Evolutionary conservation across 805 yeast genomes (phyloP), one percentile per base, ranked within the genome.

Genomic region (Limtongia smithiae): DNA sequence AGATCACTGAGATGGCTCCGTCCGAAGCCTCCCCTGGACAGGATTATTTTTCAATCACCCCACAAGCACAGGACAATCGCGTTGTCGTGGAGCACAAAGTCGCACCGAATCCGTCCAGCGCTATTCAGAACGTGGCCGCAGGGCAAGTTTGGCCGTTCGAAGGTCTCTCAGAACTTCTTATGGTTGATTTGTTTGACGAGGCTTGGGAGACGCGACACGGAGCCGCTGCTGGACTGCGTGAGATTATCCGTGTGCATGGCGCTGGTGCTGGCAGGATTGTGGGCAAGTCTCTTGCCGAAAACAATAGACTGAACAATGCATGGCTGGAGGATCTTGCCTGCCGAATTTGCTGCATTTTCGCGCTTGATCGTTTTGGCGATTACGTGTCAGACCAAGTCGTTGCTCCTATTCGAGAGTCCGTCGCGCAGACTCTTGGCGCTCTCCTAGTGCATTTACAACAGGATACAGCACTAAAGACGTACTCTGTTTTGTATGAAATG

Each of bases 181-280:
- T 88, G 51, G 79, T 79, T 34, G 96, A 89, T 60, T 68, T 93
- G 50, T 87, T 87, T 63, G 82, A 83, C 53, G 95, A 87, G 35
- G 74, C 75, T 37, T 93, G 99, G 99, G 97, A 93, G 69, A 75
- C 83, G 14, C 79, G 99, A 59, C 99, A 93, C 68, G 99, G 98
- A 31, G 89, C 97, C 0, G 85, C 95, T 2, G 74, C 93, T 60
- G 97, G 97, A 0, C 70, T 93, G 33, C 75, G 97, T 63, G 99
- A 93, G 65, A 75, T 93, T 45, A 74, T 88, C 40, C 79, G 80
- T 52, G 81, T 78, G 52, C 97, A 90, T 59, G 96, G 96, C 0
- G 71, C 70, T 25, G 85, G 91, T 22, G 95, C 91, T 2, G 96
- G 96, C 14, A 77, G 95, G 67, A 75, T 86, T 5, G 75, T 76